Conservation (phyloP, 495 filamentous ascomycete species). For the Rostrohypoxylon terebratum region DNA sequence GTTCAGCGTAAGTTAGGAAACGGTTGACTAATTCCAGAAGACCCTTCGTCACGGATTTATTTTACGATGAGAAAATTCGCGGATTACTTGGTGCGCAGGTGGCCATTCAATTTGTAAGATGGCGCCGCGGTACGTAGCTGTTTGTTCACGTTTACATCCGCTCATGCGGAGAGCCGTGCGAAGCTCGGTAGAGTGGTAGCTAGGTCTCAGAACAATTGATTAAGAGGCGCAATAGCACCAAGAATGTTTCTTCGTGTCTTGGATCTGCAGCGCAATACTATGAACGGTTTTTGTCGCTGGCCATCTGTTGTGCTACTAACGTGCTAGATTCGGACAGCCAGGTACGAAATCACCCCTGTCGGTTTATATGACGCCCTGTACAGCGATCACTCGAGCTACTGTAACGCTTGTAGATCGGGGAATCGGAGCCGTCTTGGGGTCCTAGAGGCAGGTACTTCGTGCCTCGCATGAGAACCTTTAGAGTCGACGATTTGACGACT, state of each 20-base stretch:
- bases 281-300: constrained; percentile 43
- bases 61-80: background rate
- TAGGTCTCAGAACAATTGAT: constrained; percentile 42
- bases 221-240: constrained; percentile 26
- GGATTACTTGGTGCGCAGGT: background rate
- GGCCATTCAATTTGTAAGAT: background rate
- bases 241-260: constrained; percentile 37
- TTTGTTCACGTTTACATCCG: constrained; percentile 44
- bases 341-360: constrained; percentile 39
- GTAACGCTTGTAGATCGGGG: constrained; percentile 33
- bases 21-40: background rate
- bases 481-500: background rate
- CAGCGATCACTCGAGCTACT: constrained; percentile 31
- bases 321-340: constrained; percentile 31
- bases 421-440: constrained; percentile 5
- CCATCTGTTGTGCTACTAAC: constrained; percentile 31
- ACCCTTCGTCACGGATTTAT: constrained; percentile 1
- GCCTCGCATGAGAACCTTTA: background rate
- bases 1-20: constrained; percentile 42
- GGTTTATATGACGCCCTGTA: background rate
- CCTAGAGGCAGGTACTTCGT: background rate
- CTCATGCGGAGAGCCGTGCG: constrained; percentile 42
- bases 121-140: constrained; percentile 9
- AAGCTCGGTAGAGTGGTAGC: constrained; percentile 9
- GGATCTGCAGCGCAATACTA: constrained; percentile 33